Percentiles rank a stretch among this genome's conserved stretches.
These are phyloP conservation scores for Phanerochaete sordida DNA, from an alignment of 768 basidiomycete species.

Conservation along the genomic window DNA sequence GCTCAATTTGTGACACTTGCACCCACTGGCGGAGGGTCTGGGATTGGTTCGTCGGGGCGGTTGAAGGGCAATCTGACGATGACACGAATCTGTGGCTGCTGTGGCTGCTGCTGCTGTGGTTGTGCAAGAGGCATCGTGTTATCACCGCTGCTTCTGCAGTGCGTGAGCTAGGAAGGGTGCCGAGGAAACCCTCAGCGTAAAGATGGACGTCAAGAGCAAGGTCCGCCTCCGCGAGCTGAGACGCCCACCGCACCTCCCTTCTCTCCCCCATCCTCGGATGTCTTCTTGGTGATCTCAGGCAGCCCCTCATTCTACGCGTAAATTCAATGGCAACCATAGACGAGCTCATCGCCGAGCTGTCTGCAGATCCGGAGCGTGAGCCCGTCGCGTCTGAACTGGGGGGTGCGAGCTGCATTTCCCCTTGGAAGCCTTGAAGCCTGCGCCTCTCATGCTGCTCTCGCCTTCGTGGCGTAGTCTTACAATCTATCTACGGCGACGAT, in stretches of 20 bases:
- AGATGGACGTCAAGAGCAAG: neutral
- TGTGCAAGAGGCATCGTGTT: neutral
- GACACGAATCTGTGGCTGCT: constrained; percentile 42
- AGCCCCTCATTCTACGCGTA: neutral
- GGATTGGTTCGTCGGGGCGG: constrained; percentile 63
- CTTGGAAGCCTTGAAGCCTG: constrained; percentile 8
- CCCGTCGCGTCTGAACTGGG: constrained; percentile 45
- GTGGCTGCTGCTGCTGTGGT: neutral
- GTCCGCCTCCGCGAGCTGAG: too few species aligned
- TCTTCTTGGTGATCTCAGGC: neutral
- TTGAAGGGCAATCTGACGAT: constrained; percentile 79
- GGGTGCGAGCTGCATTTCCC: constrained; percentile 30
- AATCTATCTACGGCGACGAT: constrained; percentile 76
- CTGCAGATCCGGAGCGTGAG: constrained; percentile 35
- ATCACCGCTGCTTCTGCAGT: too few species aligned
- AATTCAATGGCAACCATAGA: constrained; percentile 2
- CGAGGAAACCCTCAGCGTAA: neutral
- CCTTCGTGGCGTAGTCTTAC: constrained; percentile 48
- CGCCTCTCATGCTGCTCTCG: constrained; percentile 11
- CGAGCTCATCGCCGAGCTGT: constrained; percentile 27
- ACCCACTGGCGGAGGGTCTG: constrained; percentile 69
- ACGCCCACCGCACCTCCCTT: neutral
- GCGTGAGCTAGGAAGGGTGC: neutral
- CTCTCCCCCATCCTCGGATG: neutral
- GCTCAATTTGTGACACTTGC: neutral